Evolutionary conservation across 768 basidiomycete genomes (phyloP).

Genomic region (Mrakia frigida): DNA sequence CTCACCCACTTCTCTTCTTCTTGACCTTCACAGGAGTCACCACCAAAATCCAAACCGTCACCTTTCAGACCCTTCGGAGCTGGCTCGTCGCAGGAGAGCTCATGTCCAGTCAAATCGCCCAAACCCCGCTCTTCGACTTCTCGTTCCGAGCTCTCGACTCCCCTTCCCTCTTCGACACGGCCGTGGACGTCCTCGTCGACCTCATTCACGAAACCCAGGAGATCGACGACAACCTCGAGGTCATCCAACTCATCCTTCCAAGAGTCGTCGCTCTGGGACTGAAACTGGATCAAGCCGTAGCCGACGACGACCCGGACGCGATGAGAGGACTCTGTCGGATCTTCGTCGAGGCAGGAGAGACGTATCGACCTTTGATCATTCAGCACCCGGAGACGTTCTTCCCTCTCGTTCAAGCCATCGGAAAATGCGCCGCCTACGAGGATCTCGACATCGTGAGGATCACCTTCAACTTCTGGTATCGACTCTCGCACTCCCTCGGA

Average conservation of each 20-base stretch:
- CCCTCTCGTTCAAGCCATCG: constrained; percentile 91
- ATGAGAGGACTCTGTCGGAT: constrained; percentile 85
- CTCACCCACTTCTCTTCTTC: not conserved
- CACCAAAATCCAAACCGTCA: constrained; percentile 63
- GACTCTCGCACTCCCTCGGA: constrained; percentile 80
- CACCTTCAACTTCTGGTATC: constrained; percentile 98
- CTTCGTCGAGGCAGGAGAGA: constrained; percentile 96
- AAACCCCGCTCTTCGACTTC: constrained; percentile 72
- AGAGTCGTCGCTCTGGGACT: constrained; percentile 69
- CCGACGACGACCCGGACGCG: constrained; percentile 74
- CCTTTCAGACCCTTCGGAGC: constrained; percentile 75
- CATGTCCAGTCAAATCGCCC: constrained; percentile 56
- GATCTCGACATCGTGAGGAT: constrained; percentile 96
- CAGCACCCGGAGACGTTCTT: constrained; percentile 89
- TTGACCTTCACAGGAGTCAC: constrained; percentile 63
- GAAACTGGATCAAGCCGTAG: constrained; percentile 51
- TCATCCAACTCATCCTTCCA: constrained; percentile 82
- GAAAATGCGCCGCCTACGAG: constrained; percentile 77
- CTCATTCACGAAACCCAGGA: constrained; percentile 98
- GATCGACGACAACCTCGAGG: constrained; percentile 83
- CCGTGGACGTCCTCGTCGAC: constrained; percentile 86
- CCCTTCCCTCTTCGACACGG: constrained; percentile 85
- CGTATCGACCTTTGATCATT: constrained; percentile 79
- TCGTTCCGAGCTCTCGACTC: constrained; percentile 77
- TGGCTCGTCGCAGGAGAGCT: constrained; percentile 90